Base-by-base conservation (phyloP, 2,329 filamentous ascomycete species). In the Penicillium sclerotigenum region DNA sequence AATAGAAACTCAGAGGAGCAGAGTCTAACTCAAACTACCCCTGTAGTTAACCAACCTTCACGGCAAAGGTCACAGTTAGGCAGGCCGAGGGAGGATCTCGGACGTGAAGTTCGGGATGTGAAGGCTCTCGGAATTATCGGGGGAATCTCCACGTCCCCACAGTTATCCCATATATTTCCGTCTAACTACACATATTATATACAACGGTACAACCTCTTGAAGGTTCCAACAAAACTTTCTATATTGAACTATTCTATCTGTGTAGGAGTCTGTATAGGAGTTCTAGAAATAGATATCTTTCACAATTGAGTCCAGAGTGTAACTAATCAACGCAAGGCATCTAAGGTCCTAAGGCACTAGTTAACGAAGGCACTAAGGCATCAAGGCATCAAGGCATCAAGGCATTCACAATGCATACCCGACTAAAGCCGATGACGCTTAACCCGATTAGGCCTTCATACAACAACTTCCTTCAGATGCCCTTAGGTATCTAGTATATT, bases 41-140 rank as follows among this genome's bases (percentile, higher is more conserved):
- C n/a, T 26, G 22, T 26, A 16, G 13, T 40, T 14, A 28, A 18
- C n/a, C 18, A 28, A 18, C n/a, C 18, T 40, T 9, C 10, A 41
- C 47, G 34, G 34, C 47, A 22, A 40, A 31, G 28, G n/a, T 41
- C 14, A 28, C 34, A 38, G 33, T 29, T 29, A 41, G 36, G 18
- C 31, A 14, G 31, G 26, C 37, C 36, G 37, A 41, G 4, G 34
- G 16, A 46, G 14, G 28, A 33, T 43, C 48, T 51, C 38, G 48
- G 48, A 26, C 28, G 36, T 22, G 29, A 45, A 45, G 48, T 51
- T 51, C 48, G 48, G 48, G 48, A 34, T 34, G 29, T 34, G 48
- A 33, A 38, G 24, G 31, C 24, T 24, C 29, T 49, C 28, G 37
- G 37, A 51, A 51, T 26, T n/a, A 33, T 43, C 36, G 47, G 47